phyloP scores from a whole-genome alignment of 2,329 filamentous ascomycete species.

The Acrocalymma vagum region DNA sequence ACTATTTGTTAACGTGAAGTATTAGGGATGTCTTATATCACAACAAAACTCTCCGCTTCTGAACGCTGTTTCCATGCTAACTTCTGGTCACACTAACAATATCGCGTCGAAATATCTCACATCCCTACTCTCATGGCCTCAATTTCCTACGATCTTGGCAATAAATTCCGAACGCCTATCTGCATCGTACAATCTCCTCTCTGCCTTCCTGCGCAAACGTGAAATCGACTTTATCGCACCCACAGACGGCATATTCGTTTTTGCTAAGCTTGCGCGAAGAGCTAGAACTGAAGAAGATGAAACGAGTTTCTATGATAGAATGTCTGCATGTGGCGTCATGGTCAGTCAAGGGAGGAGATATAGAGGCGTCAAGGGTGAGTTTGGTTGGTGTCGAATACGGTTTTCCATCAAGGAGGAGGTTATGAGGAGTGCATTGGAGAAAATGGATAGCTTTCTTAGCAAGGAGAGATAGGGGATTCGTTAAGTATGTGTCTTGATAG shows the following conservation, averaged over 20 bases:
- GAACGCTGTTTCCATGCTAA: constrained; percentile 24
- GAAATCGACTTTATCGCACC: constrained; percentile 29
- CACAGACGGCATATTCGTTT: constrained; percentile 38
- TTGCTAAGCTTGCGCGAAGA: constrained; percentile 27
- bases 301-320: constrained; percentile 20
- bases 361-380: constrained; percentile 34
- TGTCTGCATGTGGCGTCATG: constrained; percentile 26
- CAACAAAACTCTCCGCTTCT: constrained; percentile 37
- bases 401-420: constrained; percentile 24
- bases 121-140: constrained; percentile 32
- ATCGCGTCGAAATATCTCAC: constrained; percentile 29
- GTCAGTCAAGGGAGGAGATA: constrained; percentile 26
- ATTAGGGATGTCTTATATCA: constrained; percentile 42
- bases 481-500: background rate
- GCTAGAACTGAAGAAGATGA: constrained; percentile 27
- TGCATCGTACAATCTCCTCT: constrained; percentile 26
- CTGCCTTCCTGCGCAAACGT: constrained; percentile 16
- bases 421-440: constrained; percentile 24
- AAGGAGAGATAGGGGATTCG: constrained; percentile 1
- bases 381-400: constrained; percentile 37
- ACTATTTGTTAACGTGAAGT: background rate
- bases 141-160: constrained; percentile 34
- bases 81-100: constrained; percentile 24
- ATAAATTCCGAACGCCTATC: constrained; percentile 34
- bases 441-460: constrained; percentile 21